Conservation (phyloP, 2,329 filamentous ascomycete species). For the Phyllosticta citribraziliensis region DNA sequence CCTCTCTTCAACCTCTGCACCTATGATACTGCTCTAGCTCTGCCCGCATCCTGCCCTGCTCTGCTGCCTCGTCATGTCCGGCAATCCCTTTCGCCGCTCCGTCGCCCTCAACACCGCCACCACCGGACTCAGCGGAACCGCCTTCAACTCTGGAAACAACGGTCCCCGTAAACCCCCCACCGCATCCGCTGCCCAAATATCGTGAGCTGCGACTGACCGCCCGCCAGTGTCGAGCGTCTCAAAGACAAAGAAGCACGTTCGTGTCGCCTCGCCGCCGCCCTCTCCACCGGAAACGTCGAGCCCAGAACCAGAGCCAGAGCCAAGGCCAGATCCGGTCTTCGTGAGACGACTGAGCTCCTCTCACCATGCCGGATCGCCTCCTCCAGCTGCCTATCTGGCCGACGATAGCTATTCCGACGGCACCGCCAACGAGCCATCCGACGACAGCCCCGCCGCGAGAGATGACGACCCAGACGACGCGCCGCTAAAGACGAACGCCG, state of each 20-base stretch:
- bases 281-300: constrained; percentile 25
- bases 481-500: constrained; percentile 1
- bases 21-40: constrained; percentile 3
- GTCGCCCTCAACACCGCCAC: constrained; percentile 7
- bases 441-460: not conserved
- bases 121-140: not conserved
- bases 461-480: not conserved
- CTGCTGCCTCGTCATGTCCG: constrained; percentile 24
- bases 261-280: constrained; percentile 36
- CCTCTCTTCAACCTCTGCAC: not conserved
- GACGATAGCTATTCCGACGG: not conserved
- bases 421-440: not conserved
- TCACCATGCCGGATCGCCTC: constrained; percentile 15
- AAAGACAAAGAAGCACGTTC: constrained; percentile 28
- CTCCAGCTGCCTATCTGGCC: constrained; percentile 14
- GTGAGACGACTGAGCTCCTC: constrained; percentile 14
- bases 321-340: constrained; percentile 13
- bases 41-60: constrained; percentile 8
- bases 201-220: not conserved
- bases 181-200: not conserved
- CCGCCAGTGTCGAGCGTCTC: not conserved
- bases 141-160: not conserved
- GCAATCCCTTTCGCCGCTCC: constrained; percentile 31
- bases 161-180: not conserved
- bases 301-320: constrained; percentile 12